phyloP scores from a whole-genome alignment of 2,329 filamentous ascomycete species.

The Arachnopeziza araneosa region DNA sequence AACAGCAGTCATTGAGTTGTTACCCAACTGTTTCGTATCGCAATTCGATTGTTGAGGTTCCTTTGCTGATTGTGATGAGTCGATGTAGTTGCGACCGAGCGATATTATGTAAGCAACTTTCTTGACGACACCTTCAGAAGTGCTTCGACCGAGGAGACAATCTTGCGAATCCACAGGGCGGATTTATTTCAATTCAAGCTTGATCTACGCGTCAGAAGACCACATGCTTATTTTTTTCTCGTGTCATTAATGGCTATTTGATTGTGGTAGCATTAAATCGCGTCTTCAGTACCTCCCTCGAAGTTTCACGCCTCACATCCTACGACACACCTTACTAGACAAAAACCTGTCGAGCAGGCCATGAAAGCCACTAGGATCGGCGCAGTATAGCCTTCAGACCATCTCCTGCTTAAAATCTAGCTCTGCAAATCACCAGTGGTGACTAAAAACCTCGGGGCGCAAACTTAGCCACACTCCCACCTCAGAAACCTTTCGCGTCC shows the following conservation, averaged over 20 bases:
- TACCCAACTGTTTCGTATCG: slow-evolving; percentile 20
- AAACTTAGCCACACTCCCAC: not conserved
- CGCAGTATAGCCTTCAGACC: not conserved
- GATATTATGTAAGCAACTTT: not conserved
- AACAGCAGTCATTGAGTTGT: not conserved
- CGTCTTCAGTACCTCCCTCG: slow-evolving; percentile 18
- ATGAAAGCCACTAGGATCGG: not conserved
- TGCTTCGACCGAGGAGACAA: slow-evolving; percentile 11
- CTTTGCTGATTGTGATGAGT: not conserved
- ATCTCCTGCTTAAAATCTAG: not conserved
- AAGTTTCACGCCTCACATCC: slow-evolving; percentile 2
- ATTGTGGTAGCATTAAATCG: slow-evolving; percentile 18
- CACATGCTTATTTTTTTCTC: slow-evolving; percentile 15
- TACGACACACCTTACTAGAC: slow-evolving; percentile 7
- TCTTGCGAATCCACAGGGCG: slow-evolving; percentile 23
- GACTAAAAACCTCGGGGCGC: not conserved
- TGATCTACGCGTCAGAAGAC: slow-evolving; percentile 30
- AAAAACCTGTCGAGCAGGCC: not conserved
- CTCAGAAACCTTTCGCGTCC: not conserved
- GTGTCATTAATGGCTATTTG: slow-evolving; percentile 17
- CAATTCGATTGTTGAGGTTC: slow-evolving; percentile 9
- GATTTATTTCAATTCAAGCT: slow-evolving; percentile 25
- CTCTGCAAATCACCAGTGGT: not conserved
- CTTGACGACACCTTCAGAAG: slow-evolving; percentile 18
- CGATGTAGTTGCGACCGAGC: not conserved